A percentile compares a stretch with the other conserved stretches of the same genome.
Conservation (phyloP, 352 stramenopile genomes). For the Thraustochytrium sp. region DNA sequence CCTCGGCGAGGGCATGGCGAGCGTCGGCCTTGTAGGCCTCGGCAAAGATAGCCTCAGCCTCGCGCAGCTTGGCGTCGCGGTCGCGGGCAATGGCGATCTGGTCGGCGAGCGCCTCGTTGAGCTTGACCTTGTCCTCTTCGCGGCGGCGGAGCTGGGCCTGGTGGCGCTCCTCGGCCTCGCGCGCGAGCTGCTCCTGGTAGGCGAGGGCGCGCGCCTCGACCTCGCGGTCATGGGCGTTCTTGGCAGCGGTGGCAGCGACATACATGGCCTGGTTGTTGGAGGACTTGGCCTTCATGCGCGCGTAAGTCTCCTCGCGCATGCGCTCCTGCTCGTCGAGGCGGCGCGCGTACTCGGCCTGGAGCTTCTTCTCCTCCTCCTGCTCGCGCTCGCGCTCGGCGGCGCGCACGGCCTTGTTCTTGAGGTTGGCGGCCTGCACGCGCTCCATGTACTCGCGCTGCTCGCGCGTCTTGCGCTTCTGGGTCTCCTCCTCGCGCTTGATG, state of each 20-base stretch:
- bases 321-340: conserved; percentile 41
- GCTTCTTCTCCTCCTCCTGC: conserved; percentile 17
- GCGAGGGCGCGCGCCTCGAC: conserved; percentile 10
- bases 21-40: conserved; percentile 6
- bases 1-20: background rate
- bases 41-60: background rate
- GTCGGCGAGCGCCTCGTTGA: conserved; percentile 30
- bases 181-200: conserved; percentile 12
- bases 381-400: background rate
- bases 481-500: conserved; percentile 33
- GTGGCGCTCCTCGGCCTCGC: background rate
- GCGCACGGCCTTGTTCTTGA: background rate
- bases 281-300: conserved; percentile 40
- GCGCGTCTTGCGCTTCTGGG: background rate
- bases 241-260: conserved; percentile 8
- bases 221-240: background rate
- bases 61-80: background rate
- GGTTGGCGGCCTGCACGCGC: background rate
- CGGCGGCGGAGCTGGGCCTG: background rate
- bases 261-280: conserved; percentile 28
- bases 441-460: conserved; percentile 36
- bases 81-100: background rate
- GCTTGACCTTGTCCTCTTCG: conserved; percentile 12
- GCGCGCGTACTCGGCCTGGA: conserved; percentile 27
- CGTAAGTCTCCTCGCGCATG: conserved; percentile 26